Base-by-base conservation (phyloP, 2,329 filamentous ascomycete genomes). In the Aphanoascus verrucosus region DNA sequence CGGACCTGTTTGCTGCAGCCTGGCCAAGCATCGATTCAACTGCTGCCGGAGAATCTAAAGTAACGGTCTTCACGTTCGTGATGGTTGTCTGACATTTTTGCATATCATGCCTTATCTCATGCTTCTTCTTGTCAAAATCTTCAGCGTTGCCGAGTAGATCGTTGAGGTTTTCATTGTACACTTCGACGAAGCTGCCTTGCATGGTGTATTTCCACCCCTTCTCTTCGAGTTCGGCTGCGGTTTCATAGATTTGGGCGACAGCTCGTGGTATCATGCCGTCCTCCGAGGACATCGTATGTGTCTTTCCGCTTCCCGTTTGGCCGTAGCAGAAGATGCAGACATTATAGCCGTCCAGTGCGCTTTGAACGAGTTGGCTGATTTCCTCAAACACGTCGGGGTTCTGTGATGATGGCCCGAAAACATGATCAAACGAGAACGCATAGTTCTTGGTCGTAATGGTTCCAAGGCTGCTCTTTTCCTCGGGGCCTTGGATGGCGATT, bases 251-350 rank as follows among this genome's bases (percentile, higher is more conserved):
- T 74, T 97, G 91, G 60, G 87, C 81, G 6, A 94, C 93, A 2
- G 93, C 90, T 6, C 86, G 81, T 1, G 93, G 91, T 55, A 98
- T 98, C 85, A 98, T 96, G 60, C 93, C 93, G 62, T 96, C 88
- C 1, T 75, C 71, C 0, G 84, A 86, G 8, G 87, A 94, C 93
- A 98, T 98, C 3, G 93, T 97, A 65, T 85, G 87, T 0, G 93
- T 98, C 76, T 98, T 98, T 56, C 93, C 93, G 15, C 90, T 93
- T 2, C 93, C 93, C 0, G 93, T 98, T 69, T 98, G 93, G 42
- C 93, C 93, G 65, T 98, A 98, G 66, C 90, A 96, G 72, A 98
- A 95, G 58, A 98, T 97, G 70, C 91, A 97, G 49, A 98, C 93
- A 61, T 97, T 98, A 74, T 95, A 98, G 1, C 93, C 93, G 64